Evolutionary conservation across 108 stramenopile species (phyloP), one percentile per base, ranked within the genome.

Genomic region (Aureococcus anophagefferens): DNA sequence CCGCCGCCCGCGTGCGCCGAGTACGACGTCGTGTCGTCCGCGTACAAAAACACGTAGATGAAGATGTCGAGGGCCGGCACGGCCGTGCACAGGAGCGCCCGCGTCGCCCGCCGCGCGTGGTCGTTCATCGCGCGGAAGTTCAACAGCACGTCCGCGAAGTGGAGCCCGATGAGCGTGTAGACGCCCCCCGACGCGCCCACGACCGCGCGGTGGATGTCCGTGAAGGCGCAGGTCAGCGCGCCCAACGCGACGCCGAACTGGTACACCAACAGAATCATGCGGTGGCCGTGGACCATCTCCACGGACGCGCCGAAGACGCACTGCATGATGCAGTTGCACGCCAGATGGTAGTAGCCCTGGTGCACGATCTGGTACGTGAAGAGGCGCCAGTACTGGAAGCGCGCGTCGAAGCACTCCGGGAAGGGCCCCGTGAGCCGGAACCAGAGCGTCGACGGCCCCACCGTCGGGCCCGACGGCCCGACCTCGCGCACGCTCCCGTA

Each of bases 201-300:
- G 64, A 64, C 33, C 14, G 33, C 64, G 14, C 33, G 32, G 64
- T 64, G 64, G 32, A 33, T 13, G 64, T 33, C 33, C 32, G 64
- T 1, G 32, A 31, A 64, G 64, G 33, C 64, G 32, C 30, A 33
- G 64, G 64, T 64, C 14, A 64, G 33, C 11, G 64, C 64, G 64
- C 64, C 64, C 30, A 31, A 4, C 15, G 33, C 33, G 14, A 64
- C 64, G 32, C 64, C 64, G 64, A 64, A 25, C 33, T 25, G 17
- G 51, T 59, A 59, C 7, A 64, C 25, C 15, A 13, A 32, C 64
- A 64, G 30, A 31, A 64, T 3, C 32, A 0, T 33, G 64, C 7
- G 32, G 13, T 64, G 64, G 64, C 64, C 64, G 30, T 64, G 64
- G 64, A 64, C 64, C 64, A 25, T 25, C 64, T 64, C 64, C 18